These are phyloP conservation scores for Aureobasidium sp. DNA, from an alignment of 2,329 filamentous ascomycete species.

Conservation along the genomic window DNA sequence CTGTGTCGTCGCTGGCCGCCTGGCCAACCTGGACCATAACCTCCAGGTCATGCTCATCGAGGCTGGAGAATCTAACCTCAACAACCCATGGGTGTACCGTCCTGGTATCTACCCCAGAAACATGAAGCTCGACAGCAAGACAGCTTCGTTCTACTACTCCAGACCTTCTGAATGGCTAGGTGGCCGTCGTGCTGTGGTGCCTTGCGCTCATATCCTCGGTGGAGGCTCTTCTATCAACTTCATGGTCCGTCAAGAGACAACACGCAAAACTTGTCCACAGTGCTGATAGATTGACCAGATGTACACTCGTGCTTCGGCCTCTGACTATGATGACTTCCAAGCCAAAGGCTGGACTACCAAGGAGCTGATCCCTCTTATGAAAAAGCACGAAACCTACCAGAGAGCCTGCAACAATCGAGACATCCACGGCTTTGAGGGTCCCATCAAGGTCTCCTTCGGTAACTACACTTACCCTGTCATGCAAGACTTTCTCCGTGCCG, in stretches of 20 bases:
- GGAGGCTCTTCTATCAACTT: conserved; percentile 64
- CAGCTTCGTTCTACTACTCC: conserved; percentile 74
- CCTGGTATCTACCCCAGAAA: conserved; percentile 72
- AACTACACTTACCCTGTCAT: conserved; percentile 78
- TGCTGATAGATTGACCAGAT: conserved; percentile 40
- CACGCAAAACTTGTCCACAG: neutral
- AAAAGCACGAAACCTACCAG: conserved; percentile 75
- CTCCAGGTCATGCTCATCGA: conserved; percentile 65
- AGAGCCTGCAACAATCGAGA: conserved; percentile 48
- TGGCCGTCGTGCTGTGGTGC: conserved; percentile 66
- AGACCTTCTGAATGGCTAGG: conserved; percentile 65
- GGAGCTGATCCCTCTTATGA: conserved; percentile 69
- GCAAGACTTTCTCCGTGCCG: conserved; percentile 67
- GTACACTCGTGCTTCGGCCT: conserved; percentile 65
- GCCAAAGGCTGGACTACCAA: conserved; percentile 73
- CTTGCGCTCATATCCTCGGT: conserved; percentile 64
- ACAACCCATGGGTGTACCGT: conserved; percentile 70
- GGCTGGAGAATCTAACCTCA: conserved; percentile 65
- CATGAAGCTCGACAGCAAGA: conserved; percentile 75
- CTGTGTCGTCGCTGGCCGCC: conserved; percentile 45
- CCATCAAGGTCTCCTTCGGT: conserved; percentile 72
- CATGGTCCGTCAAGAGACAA: conserved; percentile 45
- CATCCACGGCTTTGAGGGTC: conserved; percentile 69
- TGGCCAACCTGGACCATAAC: conserved; percentile 70
- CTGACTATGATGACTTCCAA: conserved; percentile 72